Conservation (phyloP, 2,329 filamentous ascomycete genomes). For the Neurospora crassa region DNA sequence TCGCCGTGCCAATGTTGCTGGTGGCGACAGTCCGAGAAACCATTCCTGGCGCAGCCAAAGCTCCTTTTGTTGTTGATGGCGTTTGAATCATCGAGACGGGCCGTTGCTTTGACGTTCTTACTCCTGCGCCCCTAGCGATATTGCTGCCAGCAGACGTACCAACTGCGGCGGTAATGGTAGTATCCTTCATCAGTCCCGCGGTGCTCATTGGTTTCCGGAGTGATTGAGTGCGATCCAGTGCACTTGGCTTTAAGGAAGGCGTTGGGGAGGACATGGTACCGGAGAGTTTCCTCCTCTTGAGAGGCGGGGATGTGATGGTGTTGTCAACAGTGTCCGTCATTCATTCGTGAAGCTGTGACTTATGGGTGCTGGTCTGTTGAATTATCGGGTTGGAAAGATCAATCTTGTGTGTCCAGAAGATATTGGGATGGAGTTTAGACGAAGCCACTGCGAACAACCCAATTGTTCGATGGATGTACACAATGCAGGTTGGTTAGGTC, state of each 20-base stretch:
- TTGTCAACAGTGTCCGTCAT: neutral
- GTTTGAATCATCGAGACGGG: neutral
- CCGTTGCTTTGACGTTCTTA: neutral
- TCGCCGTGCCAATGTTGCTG: neutral
- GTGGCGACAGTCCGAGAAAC: neutral
- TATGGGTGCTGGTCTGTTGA: neutral
- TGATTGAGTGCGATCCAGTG: slow-evolving; percentile 33
- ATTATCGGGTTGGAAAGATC: neutral
- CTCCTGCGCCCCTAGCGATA: neutral
- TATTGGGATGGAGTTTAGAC: neutral
- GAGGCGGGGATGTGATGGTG: neutral
- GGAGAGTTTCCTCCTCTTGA: neutral
- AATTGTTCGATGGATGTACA: neutral
- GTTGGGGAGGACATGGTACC: neutral
- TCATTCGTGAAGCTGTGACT: neutral
- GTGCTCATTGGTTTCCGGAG: slow-evolving; percentile 31
- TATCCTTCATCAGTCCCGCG: neutral
- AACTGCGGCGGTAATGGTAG: slow-evolving; percentile 3
- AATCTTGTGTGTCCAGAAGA: neutral
- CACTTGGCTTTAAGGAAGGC: slow-evolving; percentile 16
- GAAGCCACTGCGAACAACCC: neutral
- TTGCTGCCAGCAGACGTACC: slow-evolving; percentile 8
- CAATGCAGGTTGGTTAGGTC: neutral
- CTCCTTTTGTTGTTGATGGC: neutral
- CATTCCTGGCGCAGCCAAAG: neutral